These are phyloP conservation scores for Peterozyma toletana DNA, from an alignment of 805 yeast genomes.

Conservation along the genomic window DNA sequence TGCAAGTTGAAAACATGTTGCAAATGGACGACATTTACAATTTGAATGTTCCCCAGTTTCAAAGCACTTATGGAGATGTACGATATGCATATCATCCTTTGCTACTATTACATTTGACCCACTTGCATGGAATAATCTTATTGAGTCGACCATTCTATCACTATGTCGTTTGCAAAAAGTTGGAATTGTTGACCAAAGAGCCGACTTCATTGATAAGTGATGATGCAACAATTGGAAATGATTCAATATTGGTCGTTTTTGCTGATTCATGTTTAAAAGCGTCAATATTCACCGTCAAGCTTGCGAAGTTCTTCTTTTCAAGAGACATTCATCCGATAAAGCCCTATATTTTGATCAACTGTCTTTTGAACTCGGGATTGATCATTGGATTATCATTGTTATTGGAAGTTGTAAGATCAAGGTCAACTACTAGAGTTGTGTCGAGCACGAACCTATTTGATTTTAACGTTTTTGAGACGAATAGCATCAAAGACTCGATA, in stretches of 20 bases:
- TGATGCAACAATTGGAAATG: neutral
- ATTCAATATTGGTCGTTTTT: constrained; percentile 16
- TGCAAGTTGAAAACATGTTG: constrained; percentile 19
- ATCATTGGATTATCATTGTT: constrained; percentile 20
- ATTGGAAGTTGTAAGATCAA: no score
- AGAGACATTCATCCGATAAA: constrained; percentile 26
- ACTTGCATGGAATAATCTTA: constrained; percentile 28
- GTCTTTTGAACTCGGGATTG: constrained; percentile 28
- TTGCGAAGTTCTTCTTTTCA: constrained; percentile 20
- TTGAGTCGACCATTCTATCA: constrained; percentile 36
- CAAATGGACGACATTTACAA: constrained; percentile 10
- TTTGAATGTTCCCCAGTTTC: constrained; percentile 8
- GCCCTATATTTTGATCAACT: constrained; percentile 24
- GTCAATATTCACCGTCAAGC: constrained; percentile 25
- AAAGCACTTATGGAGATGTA: neutral
- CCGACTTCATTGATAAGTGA: constrained; percentile 4
- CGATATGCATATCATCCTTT: constrained; percentile 13
- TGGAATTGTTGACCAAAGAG: constrained; percentile 7
- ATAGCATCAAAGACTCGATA: neutral
- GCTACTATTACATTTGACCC: constrained; percentile 26
- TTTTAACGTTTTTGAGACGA: constrained; percentile 15
- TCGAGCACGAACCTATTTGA: no score
- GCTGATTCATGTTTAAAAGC: constrained; percentile 30
- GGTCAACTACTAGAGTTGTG: no score
- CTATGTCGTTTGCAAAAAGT: constrained; percentile 17